A percentile compares a stretch with the other conserved stretches of the same genome.
phyloP scores from a whole-genome alignment of 2,329 filamentous ascomycete genomes.

The Xylaria sp. region DNA sequence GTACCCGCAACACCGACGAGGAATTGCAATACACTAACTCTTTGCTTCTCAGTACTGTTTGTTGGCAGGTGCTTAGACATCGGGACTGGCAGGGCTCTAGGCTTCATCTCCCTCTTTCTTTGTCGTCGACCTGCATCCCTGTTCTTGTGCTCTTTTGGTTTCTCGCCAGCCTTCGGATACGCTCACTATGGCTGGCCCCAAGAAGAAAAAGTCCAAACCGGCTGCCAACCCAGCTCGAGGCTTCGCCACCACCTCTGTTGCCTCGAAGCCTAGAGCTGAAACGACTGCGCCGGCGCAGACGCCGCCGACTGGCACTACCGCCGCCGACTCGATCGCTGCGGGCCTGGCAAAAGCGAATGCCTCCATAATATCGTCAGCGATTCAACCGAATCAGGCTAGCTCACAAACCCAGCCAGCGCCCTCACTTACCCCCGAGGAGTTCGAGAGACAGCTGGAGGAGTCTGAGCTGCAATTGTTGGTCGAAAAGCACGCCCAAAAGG shows the following conservation, averaged over 20 bases:
- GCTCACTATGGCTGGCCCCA: conserved; percentile 70
- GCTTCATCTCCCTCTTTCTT: not conserved
- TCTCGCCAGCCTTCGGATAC: conserved; percentile 13
- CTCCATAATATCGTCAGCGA: conserved; percentile 1
- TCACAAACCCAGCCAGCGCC: conserved; percentile 40
- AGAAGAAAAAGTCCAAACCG: conserved; percentile 92
- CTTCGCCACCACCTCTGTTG: conserved; percentile 91
- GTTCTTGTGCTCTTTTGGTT: not conserved
- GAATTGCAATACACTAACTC: not conserved
- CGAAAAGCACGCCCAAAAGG: conserved; percentile 81
- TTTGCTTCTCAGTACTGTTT: not conserved
- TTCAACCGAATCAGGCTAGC: conserved; percentile 14
- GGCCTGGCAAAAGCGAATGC: not conserved
- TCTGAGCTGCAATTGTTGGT: conserved; percentile 88
- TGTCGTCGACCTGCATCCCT: not conserved
- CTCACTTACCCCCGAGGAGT: conserved; percentile 79
- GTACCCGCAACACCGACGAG: not conserved
- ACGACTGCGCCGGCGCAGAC: conserved; percentile 33
- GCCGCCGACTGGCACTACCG: conserved; percentile 13
- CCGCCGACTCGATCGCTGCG: conserved; percentile 2
- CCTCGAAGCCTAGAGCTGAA: conserved; percentile 78
- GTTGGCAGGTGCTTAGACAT: not conserved
- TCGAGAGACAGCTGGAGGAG: conserved; percentile 86
- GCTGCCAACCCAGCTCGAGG: conserved; percentile 86
- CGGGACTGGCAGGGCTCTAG: not conserved